These are phyloP conservation scores for Amorphotheca resinae DNA, from an alignment of 495 filamentous ascomycete species.

Conservation along the genomic window DNA sequence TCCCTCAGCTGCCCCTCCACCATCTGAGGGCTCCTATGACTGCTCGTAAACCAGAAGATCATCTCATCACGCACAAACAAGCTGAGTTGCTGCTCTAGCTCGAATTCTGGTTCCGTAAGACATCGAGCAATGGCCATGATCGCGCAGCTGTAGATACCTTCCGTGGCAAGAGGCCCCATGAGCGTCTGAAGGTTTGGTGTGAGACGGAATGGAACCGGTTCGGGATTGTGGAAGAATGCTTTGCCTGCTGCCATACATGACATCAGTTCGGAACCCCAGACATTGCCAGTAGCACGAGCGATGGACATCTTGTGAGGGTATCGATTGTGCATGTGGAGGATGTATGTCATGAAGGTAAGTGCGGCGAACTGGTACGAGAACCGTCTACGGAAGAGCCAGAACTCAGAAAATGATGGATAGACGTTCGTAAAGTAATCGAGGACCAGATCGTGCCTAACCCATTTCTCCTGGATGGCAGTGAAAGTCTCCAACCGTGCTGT, in stretches of 20 bases:
- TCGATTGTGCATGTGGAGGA: constrained; percentile 87
- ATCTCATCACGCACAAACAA: constrained; percentile 96
- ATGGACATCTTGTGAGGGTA: constrained; percentile 93
- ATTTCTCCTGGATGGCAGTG: constrained; percentile 80
- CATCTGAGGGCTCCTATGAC: constrained; percentile 50
- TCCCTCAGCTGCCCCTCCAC: constrained; percentile 67
- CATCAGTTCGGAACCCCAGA: constrained; percentile 93
- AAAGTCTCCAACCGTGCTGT: constrained; percentile 71
- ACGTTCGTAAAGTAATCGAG: constrained; percentile 83
- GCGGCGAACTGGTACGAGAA: constrained; percentile 95
- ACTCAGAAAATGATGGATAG: constrained; percentile 82
- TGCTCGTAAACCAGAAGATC: constrained; percentile 88
- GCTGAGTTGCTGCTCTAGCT: constrained; percentile 83
- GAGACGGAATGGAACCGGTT: constrained; percentile 91
- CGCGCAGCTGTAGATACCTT: constrained; percentile 84
- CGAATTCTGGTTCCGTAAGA: constrained; percentile 81
- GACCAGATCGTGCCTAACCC: constrained; percentile 66
- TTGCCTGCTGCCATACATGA: constrained; percentile 66
- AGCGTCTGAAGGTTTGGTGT: constrained; percentile 92
- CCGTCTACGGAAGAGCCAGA: constrained; percentile 95
- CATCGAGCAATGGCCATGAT: constrained; percentile 94
- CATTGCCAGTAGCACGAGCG: constrained; percentile 75
- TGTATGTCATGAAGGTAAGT: constrained; percentile 96
- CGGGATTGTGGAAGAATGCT: constrained; percentile 84
- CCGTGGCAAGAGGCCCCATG: constrained; percentile 88